Percentiles rank a stretch among this genome's conserved stretches.
phyloP scores from a whole-genome alignment of 2,329 filamentous ascomycete genomes.

The Aspergillus transmontanensis region DNA sequence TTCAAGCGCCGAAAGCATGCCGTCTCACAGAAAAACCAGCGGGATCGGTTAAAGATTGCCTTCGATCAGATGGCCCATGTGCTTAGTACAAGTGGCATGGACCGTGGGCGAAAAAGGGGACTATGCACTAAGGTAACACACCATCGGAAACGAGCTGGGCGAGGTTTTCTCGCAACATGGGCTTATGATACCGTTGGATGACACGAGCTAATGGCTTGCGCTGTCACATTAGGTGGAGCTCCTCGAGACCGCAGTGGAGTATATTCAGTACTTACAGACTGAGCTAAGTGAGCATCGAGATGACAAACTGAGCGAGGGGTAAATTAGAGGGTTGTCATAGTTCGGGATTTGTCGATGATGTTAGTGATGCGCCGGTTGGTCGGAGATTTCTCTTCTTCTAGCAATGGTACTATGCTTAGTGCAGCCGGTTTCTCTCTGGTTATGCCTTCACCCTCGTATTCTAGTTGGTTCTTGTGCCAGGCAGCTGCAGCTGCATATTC shows the following conservation, averaged over 20 bases:
- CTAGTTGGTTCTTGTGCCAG: neutral
- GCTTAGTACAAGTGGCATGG: conserved; percentile 3
- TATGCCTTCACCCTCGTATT: neutral
- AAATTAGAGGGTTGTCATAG: neutral
- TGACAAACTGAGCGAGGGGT: neutral
- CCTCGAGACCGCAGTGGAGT: conserved; percentile 18
- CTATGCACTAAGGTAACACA: conserved; percentile 5
- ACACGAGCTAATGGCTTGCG: neutral
- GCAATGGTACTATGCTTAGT: neutral
- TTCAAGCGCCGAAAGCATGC: conserved; percentile 8
- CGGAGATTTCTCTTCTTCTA: neutral
- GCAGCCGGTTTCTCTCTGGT: neutral
- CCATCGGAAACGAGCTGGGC: neutral
- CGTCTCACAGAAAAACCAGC: conserved; percentile 10
- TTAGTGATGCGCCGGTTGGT: neutral
- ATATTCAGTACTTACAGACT: conserved; percentile 15
- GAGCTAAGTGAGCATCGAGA: conserved; percentile 1
- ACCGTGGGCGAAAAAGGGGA: neutral
- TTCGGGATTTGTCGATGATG: neutral
- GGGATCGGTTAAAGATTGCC: conserved; percentile 6
- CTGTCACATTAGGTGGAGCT: conserved; percentile 14
- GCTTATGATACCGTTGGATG: neutral
- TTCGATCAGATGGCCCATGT: conserved; percentile 11
- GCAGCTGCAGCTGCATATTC: neutral
- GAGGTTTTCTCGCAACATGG: neutral